Percentiles rank a stretch among this genome's conserved stretches.
Conservation (phyloP, 495 filamentous ascomycete genomes). For the Podospora anserina region DNA sequence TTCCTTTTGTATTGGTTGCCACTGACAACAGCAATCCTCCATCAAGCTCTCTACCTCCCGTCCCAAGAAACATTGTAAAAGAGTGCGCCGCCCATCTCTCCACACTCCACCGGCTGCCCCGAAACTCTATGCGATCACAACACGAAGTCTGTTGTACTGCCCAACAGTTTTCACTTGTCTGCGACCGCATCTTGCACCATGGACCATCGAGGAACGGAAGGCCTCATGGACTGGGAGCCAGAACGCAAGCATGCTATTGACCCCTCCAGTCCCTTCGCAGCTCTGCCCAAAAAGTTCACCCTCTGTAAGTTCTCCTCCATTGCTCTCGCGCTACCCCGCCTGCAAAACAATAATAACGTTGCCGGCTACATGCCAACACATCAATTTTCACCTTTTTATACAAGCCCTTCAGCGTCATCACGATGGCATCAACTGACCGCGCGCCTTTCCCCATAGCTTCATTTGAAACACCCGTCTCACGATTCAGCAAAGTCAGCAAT, state of each 20-base stretch:
- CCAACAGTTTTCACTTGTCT: not conserved
- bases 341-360: not conserved
- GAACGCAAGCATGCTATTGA: conserved; percentile 44
- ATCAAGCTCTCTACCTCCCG: conserved; percentile 6
- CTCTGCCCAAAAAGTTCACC: conserved; percentile 29
- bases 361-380: not conserved
- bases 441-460: conserved; percentile 14
- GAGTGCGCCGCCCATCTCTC: not conserved
- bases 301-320: conserved; percentile 22
- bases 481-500: conserved; percentile 13
- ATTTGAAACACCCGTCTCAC: conserved; percentile 32
- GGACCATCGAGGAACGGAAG: conserved; percentile 44
- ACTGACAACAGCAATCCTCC: conserved; percentile 25
- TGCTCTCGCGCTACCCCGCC: not conserved
- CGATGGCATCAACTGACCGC: conserved; percentile 16
- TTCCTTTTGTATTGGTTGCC: conserved; percentile 23
- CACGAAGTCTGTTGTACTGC: not conserved
- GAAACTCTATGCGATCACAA: not conserved
- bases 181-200: conserved; percentile 22
- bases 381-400: not conserved
- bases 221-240: conserved; percentile 53
- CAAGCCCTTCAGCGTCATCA: not conserved
- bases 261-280: conserved; percentile 45
- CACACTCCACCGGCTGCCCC: not conserved
- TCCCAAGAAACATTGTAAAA: not conserved